Evolutionary conservation across 176 grass and related monocot genomes (phyloP), one percentile per base, ranked within the genome.

Genomic region (Bonia amplexicaulis): DNA sequence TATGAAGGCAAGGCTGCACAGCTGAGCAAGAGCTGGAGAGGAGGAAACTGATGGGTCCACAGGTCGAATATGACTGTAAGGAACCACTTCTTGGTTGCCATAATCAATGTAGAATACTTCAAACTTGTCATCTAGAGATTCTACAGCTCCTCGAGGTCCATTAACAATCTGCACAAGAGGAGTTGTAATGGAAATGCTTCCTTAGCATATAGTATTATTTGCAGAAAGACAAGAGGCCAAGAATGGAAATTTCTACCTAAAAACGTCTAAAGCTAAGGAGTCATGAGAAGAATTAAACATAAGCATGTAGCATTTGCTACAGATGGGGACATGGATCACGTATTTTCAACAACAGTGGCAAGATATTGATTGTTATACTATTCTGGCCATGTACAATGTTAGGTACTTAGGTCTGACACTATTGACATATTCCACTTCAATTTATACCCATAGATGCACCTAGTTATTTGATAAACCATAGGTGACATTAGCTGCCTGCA

Each of bases 31-130:
- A 48, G 91, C 88, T 76, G 93, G 93, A 79, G 86, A 52, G 11
- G 87, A 71, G 62, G 97, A 87, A 71, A 96, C 44, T 62, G 91
- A 90, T 33, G 88, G 74, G 61, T 98, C 96, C 55, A 90, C 87
- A 63, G 97, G 97, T 7, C 91, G 84, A 45, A 99, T 85, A 60
- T 78, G 81, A 59, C 84, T 94, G 77, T 99, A 99, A 4, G 97
- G 84, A 78, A 99, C 80, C 66, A 80, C 90, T 71, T 99, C 97
- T 85, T 99, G 97, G 86, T 99, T 99, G 11, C 97, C 97, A 53
- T 96, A 99, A 75, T 99, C 97, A 51, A 99, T 91, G 67, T 99
- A 99, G 82, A 99, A 99, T 37, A 99, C 93, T 88, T 99, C 97
- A 81, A 91, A 99, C 35, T 92, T 87, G 85, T 99, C 91, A 25